A percentile compares a stretch with the other conserved stretches of the same genome.
Evolutionary conservation across 768 basidiomycete species (phyloP).

Genomic region (Psilocybe sp.): DNA sequence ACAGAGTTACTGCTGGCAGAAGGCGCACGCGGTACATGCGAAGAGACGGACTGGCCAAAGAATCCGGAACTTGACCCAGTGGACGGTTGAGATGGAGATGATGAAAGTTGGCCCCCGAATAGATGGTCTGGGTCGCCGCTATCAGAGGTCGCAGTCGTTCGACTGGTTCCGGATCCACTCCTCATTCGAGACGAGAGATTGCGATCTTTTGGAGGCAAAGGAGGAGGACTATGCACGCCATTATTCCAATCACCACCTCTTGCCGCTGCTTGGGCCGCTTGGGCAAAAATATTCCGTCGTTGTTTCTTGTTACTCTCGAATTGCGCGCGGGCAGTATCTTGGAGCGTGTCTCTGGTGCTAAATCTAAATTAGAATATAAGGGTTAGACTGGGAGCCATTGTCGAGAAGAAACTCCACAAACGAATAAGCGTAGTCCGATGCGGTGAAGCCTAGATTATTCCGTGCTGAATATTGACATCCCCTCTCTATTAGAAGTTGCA

Average conservation of each 20-base stretch:
- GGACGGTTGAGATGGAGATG: conserved; percentile 59
- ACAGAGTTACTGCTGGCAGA: conserved; percentile 29
- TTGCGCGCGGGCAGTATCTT: conserved; percentile 76
- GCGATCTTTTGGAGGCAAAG: conserved; percentile 44
- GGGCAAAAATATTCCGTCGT: conserved; percentile 67
- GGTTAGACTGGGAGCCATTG: not conserved
- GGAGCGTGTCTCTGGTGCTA: conserved; percentile 72
- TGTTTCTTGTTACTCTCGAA: conserved; percentile 79
- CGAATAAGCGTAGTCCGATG: conserved; percentile 93
- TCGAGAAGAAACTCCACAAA: conserved; percentile 32
- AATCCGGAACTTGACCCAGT: conserved; percentile 40
- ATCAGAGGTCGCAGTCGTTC: conserved; percentile 73
- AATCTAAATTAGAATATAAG: conserved; percentile 38
- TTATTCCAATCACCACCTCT: conserved; percentile 61
- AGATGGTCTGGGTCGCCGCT: conserved; percentile 60
- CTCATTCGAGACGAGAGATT: conserved; percentile 56
- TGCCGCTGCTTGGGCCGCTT: conserved; percentile 73
- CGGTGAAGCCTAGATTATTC: conserved; percentile 90
- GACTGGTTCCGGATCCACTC: conserved; percentile 79
- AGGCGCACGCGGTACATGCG: conserved; percentile 26
- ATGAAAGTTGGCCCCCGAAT: conserved; percentile 53
- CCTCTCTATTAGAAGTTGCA: conserved; percentile 84
- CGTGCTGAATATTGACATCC: conserved; percentile 81
- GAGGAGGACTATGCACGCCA: conserved; percentile 40
- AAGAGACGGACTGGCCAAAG: conserved; percentile 28